A percentile compares a stretch with the other conserved stretches of the same genome.
Conservation (phyloP, 768 basidiomycete genomes). For the Rhodotorula graminis region DNA sequence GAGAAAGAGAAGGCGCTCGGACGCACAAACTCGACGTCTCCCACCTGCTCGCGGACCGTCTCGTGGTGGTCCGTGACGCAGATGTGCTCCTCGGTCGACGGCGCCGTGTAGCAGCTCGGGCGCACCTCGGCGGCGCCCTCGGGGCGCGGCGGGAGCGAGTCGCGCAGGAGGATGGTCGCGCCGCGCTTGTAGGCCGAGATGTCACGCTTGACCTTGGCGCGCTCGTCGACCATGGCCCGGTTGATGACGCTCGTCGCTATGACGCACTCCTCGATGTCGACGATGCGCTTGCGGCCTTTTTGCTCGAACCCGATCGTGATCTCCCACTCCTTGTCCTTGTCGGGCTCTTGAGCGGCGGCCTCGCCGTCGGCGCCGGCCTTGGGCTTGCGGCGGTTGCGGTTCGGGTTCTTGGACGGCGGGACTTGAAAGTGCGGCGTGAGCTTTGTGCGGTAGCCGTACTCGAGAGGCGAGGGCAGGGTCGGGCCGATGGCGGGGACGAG, state of each 20-base stretch:
- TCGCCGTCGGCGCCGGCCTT: slow-evolving; percentile 13
- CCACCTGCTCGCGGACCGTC: slow-evolving; percentile 77
- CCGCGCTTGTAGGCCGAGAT: slow-evolving; percentile 76
- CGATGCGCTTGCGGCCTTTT: slow-evolving; percentile 63
- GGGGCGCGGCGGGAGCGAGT: slow-evolving; percentile 57
- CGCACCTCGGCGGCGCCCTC: slow-evolving; percentile 5
- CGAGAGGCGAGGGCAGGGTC: slow-evolving; percentile 79
- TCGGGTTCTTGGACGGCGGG: slow-evolving; percentile 54
- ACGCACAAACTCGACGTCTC: slow-evolving; percentile 66
- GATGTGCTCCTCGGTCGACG: slow-evolving; percentile 53
- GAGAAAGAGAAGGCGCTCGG: too few relatives aligned
- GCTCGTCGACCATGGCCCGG: slow-evolving; percentile 57
- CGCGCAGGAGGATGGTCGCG: slow-evolving; percentile 83
- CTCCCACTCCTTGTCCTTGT: slow-evolving; percentile 52
- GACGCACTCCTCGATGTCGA: slow-evolving; percentile 80
- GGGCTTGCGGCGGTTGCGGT: slow-evolving; percentile 21
- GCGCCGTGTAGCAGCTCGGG: slow-evolving; percentile 24
- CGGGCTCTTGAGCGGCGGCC: slow-evolving; percentile 12
- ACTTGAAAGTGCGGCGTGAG: slow-evolving; percentile 94
- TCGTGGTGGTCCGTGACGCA: slow-evolving; percentile 79
- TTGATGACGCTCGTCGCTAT: slow-evolving; percentile 66
- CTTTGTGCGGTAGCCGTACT: slow-evolving; percentile 92
- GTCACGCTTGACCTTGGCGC: slow-evolving; percentile 69
- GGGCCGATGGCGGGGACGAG: slow-evolving; percentile 62
- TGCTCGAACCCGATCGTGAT: slow-evolving; percentile 84